A percentile compares a stretch with the other conserved stretches of the same genome.
phyloP scores from a whole-genome alignment of 805 yeast species.

The Saccharomycopsis selenospora region DNA sequence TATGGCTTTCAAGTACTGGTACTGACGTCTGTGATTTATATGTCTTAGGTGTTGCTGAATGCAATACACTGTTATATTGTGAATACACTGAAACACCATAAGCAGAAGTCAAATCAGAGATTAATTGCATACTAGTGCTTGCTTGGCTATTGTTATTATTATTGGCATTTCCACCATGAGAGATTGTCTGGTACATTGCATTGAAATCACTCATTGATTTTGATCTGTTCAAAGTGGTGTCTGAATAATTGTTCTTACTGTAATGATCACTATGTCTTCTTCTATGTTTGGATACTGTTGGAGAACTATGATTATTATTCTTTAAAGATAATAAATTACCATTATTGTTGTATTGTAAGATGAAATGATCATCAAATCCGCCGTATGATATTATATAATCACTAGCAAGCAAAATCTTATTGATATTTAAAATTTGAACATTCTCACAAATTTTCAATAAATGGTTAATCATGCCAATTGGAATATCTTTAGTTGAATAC shows the following conservation, averaged over 20 bases:
- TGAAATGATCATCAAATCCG: constrained; percentile 15
- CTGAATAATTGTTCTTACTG: neutral
- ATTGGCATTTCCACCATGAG: too few species aligned
- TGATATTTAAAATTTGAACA: constrained; percentile 48
- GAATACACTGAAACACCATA: constrained; percentile 19
- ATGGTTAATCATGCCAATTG: constrained; percentile 69
- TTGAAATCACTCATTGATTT: neutral
- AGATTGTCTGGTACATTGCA: too few species aligned
- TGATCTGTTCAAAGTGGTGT: neutral
- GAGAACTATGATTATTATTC: neutral
- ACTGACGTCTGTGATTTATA: neutral
- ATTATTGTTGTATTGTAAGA: constrained; percentile 3
- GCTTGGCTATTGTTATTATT: too few species aligned
- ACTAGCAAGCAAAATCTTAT: constrained; percentile 50
- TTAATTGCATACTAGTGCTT: too few species aligned
- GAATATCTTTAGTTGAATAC: constrained; percentile 70
- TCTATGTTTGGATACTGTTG: neutral
- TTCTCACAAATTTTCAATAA: constrained; percentile 62
- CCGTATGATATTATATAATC: constrained; percentile 50
- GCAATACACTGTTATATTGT: constrained; percentile 17
- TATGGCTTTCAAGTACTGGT: neutral
- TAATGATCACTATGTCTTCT: neutral
- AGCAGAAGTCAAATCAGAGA: constrained; percentile 13
- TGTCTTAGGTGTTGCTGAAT: neutral
- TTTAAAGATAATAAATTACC: neutral